A percentile compares a stretch with the other conserved stretches of the same genome.
phyloP scores from a whole-genome alignment of 352 stramenopile genomes.

The Sclerospora graminicola region DNA sequence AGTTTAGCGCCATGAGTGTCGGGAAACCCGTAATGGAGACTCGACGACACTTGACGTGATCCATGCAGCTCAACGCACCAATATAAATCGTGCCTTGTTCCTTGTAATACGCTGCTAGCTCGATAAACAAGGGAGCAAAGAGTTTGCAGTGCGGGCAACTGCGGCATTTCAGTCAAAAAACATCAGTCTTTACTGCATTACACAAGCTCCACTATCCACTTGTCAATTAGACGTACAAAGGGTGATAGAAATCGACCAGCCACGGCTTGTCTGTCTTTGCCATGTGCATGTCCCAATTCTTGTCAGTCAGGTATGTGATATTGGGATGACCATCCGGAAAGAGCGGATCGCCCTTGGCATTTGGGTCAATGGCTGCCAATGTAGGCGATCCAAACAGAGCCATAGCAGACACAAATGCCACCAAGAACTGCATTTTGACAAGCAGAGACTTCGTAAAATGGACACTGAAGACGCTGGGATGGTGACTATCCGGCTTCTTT shows the following conservation, averaged over 20 bases:
- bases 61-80: constrained; percentile 76
- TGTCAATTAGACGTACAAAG: constrained; percentile 44
- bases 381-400: constrained; percentile 8
- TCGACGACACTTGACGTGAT: constrained; percentile 74
- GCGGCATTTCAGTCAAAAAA: constrained; percentile 10
- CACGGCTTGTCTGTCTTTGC: constrained; percentile 67
- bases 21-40: constrained; percentile 75
- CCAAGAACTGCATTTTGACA: constrained; percentile 14
- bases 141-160: constrained; percentile 77
- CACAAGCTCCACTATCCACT: not conserved
- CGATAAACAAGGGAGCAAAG: constrained; percentile 54
- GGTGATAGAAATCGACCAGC: constrained; percentile 82
- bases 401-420: constrained; percentile 8
- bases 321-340: constrained; percentile 77
- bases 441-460: too few species aligned
- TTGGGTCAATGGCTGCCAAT: constrained; percentile 38
- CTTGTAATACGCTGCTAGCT: constrained; percentile 70
- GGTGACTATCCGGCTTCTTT: too few species aligned
- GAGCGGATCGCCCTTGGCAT: constrained; percentile 65
- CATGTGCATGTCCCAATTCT: constrained; percentile 71
- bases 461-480: too few species aligned
- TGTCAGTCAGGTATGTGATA: constrained; percentile 80
- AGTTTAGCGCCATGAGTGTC: constrained; percentile 69
- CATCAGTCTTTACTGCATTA: not conserved
- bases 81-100: constrained; percentile 53